phyloP scores from a whole-genome alignment of 2,329 filamentous ascomycete species.

The Scytalidium lignicola region DNA sequence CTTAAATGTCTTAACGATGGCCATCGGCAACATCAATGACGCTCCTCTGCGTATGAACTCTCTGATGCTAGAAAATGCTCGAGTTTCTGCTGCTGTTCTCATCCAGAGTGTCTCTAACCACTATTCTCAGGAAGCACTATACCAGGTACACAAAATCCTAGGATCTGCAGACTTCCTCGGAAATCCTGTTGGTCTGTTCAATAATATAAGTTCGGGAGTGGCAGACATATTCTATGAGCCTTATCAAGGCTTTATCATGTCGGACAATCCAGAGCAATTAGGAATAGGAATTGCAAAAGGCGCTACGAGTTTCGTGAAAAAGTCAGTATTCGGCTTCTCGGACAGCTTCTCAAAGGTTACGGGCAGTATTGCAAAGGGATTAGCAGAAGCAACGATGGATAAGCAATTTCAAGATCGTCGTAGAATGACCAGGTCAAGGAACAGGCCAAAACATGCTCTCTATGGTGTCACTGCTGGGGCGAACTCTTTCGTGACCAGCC shows the following conservation, averaged over 20 bases:
- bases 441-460: slow-evolving; percentile 92
- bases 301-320: slow-evolving; percentile 95
- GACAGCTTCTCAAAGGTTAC: slow-evolving; percentile 98
- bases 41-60: slow-evolving; percentile 92
- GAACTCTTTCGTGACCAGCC: slow-evolving; percentile 87
- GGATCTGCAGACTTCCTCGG: slow-evolving; percentile 96
- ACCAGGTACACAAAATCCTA: slow-evolving; percentile 95
- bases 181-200: slow-evolving; percentile 96
- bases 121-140: slow-evolving; percentile 93
- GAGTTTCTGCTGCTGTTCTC: slow-evolving; percentile 80
- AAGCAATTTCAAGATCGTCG: slow-evolving; percentile 98
- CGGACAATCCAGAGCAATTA: slow-evolving; percentile 93
- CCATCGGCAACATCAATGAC: slow-evolving; percentile 97
- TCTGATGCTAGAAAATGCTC: slow-evolving; percentile 88
- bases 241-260: slow-evolving; percentile 95
- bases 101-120: slow-evolving; percentile 85
- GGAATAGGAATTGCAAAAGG: slow-evolving; percentile 94
- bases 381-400: slow-evolving; percentile 91
- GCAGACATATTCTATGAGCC: slow-evolving; percentile 99
- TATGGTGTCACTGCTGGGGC: slow-evolving; percentile 95
- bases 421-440: slow-evolving; percentile 86
- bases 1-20: slow-evolving; percentile 98
- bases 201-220: slow-evolving; percentile 94
- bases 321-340: slow-evolving; percentile 94
- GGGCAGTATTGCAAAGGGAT: slow-evolving; percentile 91